Evolutionary conservation across 352 stramenopile genomes (phyloP), one percentile per base, ranked within the genome.

Genomic region (Thalassiosira mediterranea): DNA sequence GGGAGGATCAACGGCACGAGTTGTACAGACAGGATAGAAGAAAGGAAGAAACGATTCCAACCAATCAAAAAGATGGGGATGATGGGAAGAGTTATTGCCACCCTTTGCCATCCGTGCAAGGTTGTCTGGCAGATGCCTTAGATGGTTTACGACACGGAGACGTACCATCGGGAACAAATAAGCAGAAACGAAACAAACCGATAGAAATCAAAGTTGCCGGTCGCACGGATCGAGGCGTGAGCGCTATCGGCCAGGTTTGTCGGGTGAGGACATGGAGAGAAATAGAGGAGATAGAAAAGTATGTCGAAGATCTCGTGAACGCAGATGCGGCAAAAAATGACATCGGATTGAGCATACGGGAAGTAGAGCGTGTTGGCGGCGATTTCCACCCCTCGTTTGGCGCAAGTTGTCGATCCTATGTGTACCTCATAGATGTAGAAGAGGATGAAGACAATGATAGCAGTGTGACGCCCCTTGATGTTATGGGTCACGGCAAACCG

Each of bases 311-410:
- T 49, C 56, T 72, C 8, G 47, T 69, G 13, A 70, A 69, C 29
- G 11, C 58, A 15, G 21, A 77, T 7, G 23, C 57, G 19, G 5
- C 23, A 19, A 64, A 48, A 40, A 71, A 64, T 5, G 10, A 28
- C 47, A 17, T 47, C 38, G 49, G 51, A 15, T 49, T 76, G 37
- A 19, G 37, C 10, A 40, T 71, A 29, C 40, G 13, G 31, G 68
- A 64, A 59, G 77, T 85, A 21, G 26, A 74, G 52, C 26, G 48
- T 59, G 68, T 87, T 8, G 67, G 52, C 11, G 56, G 65, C 52
- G 31, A 67, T 15, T 91, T 91, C 52, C 84, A 91, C 81, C 84
- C 84, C 31, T 76, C 74, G 0, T 91, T 91, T 77, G 64, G 64
- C 37, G 77, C 84, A 26, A 73, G 37, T 4, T 81, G 62, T 66